Base-by-base conservation (phyloP, 805 yeast genomes). In the Myxozyma melibiosi region DNA sequence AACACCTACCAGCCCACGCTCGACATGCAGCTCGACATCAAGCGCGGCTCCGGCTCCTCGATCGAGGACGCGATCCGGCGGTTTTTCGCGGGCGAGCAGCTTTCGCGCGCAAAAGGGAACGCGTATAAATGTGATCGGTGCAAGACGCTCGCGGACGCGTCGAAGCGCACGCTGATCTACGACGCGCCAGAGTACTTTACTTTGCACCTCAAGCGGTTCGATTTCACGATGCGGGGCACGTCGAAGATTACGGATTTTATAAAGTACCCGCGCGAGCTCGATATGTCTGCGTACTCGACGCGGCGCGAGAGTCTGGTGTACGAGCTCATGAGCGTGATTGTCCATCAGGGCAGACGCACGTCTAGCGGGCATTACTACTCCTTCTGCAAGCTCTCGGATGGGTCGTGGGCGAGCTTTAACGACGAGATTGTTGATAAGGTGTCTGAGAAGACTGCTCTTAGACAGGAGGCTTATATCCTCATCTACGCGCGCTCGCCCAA, bases 341-440 rank as follows among this genome's bases (percentile, higher is more conserved):
- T 90, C 3, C 99, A 94, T 69, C 96, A 89, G 67, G 99, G 99
- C 39, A 78, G 98, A 62, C 87, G 96, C 1, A 84, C 91, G 13
- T 84, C 90, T 43, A 84, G 94, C 2, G 99, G 99, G 2, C 99
- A 94, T 72, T 94, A 94, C 68, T 82, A 90, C 57, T 88, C 96
- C 0, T 90, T 88, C 69, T 88, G 96, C 69, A 81, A 86, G 61
- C 97, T 91, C 72, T 96, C 97, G 0, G 94, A 88, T 72, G 92
- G 90, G 1, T 74, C 86, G 1, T 94, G 98, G 99, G 85, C 90
- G 28, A 85, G 90, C 8, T 94, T 92, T 71, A 98, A 94, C 70
- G 99, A 94, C 70, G 99, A 94, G 67, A 83, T 85, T 67, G 84
- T 89, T 64, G 86, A 88, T 67, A 78, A 77, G 57, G 84, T 88